Base-by-base conservation (phyloP, 345 rosid genomes). In the Hirschfeldia incana region DNA sequence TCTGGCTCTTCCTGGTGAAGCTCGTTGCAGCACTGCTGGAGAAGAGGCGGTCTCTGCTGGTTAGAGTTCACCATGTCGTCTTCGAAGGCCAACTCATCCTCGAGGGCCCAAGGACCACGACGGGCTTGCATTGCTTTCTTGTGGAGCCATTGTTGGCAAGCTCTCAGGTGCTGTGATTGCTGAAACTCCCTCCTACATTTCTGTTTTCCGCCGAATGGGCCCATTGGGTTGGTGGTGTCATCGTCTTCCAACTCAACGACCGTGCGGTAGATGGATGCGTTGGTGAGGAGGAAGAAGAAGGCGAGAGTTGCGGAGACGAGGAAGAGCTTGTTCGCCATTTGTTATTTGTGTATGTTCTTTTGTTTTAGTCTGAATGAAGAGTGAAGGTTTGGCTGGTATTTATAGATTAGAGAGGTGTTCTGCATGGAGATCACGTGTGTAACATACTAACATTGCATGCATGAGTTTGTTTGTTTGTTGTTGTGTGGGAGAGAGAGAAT, bases 181-280 rank as follows among this genome's bases (percentile, higher is more conserved):
- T 64, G 42, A 58, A 80, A 80, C 73, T 80, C 80, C 76, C 2
- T 70, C 32, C 0, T 63, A 13, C 83, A 80, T 44, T 27, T 65
- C 61, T 57, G 11, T 13, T 0, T 3, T 39, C 58, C 37, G 16
- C 65, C 10, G 0, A 2, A 2, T 8, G 69, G 69, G 15, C 70
- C 75, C 1, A 5, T 42, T 8, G 17, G 78, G 78, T 61, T 78
- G 42, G 46, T 59, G 4, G 0, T 9, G 42, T 42, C 83, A 28
- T 58, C 80, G 46, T 76, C 83, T 0, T 72, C 80, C 5, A 81
- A 33, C 74, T 81, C 80, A 9, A 81, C 74, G 7, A 76, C n/a
- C 8, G 80, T 81, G 58, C 83, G 80, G 80, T 81, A 81, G 74
- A 76, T 81, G 77, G 83, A 80, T 16, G 83, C 83, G 37, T 81